A percentile compares a stretch with the other conserved stretches of the same genome.
Evolutionary conservation across 768 basidiomycete genomes (phyloP).

Genomic region (Termitomyces bulborhizus): DNA sequence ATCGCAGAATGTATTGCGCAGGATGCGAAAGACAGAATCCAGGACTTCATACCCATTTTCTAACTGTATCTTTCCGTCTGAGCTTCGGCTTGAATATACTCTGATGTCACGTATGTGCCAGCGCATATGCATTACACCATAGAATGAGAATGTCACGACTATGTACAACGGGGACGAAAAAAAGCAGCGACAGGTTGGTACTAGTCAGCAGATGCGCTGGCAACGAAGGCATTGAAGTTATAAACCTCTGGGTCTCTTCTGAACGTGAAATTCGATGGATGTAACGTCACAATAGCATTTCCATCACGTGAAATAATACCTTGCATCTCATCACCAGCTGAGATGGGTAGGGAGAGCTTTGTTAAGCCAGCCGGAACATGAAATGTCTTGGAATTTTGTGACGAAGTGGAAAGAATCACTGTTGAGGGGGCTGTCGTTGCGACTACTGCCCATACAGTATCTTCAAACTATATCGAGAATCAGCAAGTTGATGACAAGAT

Average conservation of each 20-base stretch:
- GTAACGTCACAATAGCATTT: constrained; percentile 38
- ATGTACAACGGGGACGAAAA: neutral
- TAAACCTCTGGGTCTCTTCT: constrained; percentile 47
- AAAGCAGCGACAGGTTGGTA: neutral
- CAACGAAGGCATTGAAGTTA: constrained; percentile 73
- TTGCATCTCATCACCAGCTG: constrained; percentile 44
- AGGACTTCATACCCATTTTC: constrained; percentile 91
- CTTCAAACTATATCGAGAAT: constrained; percentile 38
- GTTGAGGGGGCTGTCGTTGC: constrained; percentile 49
- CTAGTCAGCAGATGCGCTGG: constrained; percentile 24
- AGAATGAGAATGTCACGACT: neutral
- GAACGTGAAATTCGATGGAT: constrained; percentile 48
- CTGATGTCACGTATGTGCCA: neutral
- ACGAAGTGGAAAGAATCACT: constrained; percentile 49
- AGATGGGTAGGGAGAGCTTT: constrained; percentile 55
- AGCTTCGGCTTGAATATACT: neutral
- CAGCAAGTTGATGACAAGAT: neutral
- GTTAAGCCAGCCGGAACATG: constrained; percentile 50
- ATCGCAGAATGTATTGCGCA: constrained; percentile 98
- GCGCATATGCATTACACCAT: neutral
- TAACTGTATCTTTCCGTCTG: constrained; percentile 28
- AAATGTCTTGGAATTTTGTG: constrained; percentile 37
- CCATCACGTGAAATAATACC: constrained; percentile 44
- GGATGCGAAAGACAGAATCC: constrained; percentile 91
- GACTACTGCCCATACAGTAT: constrained; percentile 66